These are phyloP conservation scores for Desmodesmus armatus DNA, from an alignment of 139 green algal genomes.

Conservation along the genomic window DNA sequence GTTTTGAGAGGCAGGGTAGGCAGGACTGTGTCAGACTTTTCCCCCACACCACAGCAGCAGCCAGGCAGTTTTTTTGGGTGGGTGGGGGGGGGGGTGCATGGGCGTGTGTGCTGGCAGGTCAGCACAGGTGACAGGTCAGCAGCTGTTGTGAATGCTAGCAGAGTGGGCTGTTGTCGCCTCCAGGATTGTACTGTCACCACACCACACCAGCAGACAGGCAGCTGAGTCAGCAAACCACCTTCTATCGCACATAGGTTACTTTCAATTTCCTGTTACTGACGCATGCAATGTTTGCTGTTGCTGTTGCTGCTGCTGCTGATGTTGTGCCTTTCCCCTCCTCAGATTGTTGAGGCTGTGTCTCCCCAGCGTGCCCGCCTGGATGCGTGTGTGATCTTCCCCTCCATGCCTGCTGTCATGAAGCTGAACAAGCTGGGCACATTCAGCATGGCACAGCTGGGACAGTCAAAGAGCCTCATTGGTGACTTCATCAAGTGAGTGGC, in stretches of 20 bases:
- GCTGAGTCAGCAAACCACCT: too few relatives aligned
- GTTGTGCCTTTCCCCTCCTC: background rate
- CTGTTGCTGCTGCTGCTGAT: background rate
- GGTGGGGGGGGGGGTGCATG: too few relatives aligned
- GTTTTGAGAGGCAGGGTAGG: too few relatives aligned
- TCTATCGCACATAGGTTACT: background rate
- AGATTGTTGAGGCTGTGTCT: slow-evolving; percentile 90
- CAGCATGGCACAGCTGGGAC: slow-evolving; percentile 96
- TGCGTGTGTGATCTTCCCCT: slow-evolving; percentile 98
- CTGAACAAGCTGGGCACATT: slow-evolving; percentile 99
- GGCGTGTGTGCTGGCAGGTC: too few relatives aligned
- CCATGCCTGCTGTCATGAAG: slow-evolving; percentile 98
- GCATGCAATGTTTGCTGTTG: background rate
- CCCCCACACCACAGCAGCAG: too few relatives aligned
- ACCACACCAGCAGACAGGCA: too few relatives aligned
- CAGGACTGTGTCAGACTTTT: too few relatives aligned
- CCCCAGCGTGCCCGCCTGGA: slow-evolving; percentile 89
- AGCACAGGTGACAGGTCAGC: background rate
- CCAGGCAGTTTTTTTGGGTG: too few relatives aligned
- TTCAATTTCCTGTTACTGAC: background rate
- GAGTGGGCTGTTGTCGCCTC: too few relatives aligned
- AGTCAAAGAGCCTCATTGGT: slow-evolving; percentile 94
- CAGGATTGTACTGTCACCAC: too few relatives aligned
- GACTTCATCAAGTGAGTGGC: slow-evolving; percentile 95
- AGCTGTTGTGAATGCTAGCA: too few relatives aligned